Percentiles rank a stretch among this genome's conserved stretches.
Evolutionary conservation across 495 filamentous ascomycete species (phyloP).

Genomic region (Neurospora intermedia): DNA sequence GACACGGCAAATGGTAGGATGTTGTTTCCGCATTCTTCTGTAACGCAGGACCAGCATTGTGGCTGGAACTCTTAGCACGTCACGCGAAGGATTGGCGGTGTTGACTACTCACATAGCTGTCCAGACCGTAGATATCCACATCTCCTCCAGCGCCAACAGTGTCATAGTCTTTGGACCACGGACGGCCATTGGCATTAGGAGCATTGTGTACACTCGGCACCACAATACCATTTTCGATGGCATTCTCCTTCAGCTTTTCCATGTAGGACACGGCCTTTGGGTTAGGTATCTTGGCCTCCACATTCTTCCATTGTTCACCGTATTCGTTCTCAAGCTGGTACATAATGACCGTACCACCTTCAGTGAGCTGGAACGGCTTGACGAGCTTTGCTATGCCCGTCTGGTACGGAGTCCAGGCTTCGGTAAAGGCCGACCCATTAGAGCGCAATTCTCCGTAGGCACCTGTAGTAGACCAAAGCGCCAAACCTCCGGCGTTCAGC

Average conservation of each 20-base stretch:
- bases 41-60: conserved; percentile 51
- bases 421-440: conserved; percentile 46
- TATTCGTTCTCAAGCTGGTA: conserved; percentile 57
- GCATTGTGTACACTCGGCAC: conserved; percentile 46
- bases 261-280: conserved; percentile 42
- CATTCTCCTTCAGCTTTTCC: conserved; percentile 40
- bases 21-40: conserved; percentile 42
- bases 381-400: conserved; percentile 38
- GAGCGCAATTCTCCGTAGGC: conserved; percentile 46
- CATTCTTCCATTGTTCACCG: conserved; percentile 41
- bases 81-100: neutral
- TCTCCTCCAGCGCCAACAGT: conserved; percentile 36
- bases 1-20: conserved; percentile 15
- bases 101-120: conserved; percentile 31
- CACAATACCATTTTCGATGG: conserved; percentile 42
- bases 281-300: conserved; percentile 36
- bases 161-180: conserved; percentile 38
- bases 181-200: conserved; percentile 20
- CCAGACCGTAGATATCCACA: conserved; percentile 48
- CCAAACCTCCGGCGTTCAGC: conserved; percentile 46
- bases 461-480: conserved; percentile 52
- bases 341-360: conserved; percentile 42
- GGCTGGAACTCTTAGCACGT: conserved; percentile 13
- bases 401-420: conserved; percentile 44
- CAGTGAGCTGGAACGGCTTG: conserved; percentile 40